Evolutionary conservation across 2,329 filamentous ascomycete genomes (phyloP).

Genomic region (Xylariaceae sp.): DNA sequence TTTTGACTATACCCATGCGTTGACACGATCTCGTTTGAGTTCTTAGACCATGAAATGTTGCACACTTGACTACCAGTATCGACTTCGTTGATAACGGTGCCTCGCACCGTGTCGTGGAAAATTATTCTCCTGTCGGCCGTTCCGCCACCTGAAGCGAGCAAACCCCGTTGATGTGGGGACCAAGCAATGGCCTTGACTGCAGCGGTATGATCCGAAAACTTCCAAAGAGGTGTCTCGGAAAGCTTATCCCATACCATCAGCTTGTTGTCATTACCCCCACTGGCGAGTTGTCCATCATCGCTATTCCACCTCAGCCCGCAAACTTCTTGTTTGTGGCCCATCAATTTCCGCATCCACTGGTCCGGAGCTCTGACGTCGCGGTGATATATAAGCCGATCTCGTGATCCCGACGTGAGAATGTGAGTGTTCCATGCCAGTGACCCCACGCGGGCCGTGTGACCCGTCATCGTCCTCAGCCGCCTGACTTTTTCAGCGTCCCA

Average conservation of each 20-base stretch:
- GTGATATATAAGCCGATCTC: constrained; percentile 90
- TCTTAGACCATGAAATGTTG: constrained; percentile 94
- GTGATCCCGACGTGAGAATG: constrained; percentile 89
- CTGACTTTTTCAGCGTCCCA: constrained; percentile 90
- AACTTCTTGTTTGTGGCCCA: constrained; percentile 96
- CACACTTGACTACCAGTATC: constrained; percentile 99
- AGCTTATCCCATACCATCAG: constrained; percentile 98
- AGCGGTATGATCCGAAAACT: constrained; percentile 90
- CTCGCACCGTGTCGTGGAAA: constrained; percentile 93
- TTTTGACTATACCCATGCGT: constrained; percentile 98
- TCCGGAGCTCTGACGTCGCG: constrained; percentile 90
- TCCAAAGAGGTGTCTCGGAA: constrained; percentile 84
- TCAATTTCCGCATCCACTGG: constrained; percentile 79
- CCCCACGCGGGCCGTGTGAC: constrained; percentile 87
- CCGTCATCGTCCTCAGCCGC: constrained; percentile 89
- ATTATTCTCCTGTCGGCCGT: constrained; percentile 95
- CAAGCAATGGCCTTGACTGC: constrained; percentile 97
- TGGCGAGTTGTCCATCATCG: constrained; percentile 89
- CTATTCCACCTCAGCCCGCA: constrained; percentile 97
- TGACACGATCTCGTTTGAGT: constrained; percentile 94
- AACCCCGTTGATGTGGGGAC: constrained; percentile 91
- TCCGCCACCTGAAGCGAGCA: constrained; percentile 92
- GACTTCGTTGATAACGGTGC: constrained; percentile 73
- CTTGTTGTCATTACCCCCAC: constrained; percentile 97
- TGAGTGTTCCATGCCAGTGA: constrained; percentile 97